These are phyloP conservation scores for Ophiostoma montium DNA, from an alignment of 2,329 filamentous ascomycete genomes.

Conservation along the genomic window DNA sequence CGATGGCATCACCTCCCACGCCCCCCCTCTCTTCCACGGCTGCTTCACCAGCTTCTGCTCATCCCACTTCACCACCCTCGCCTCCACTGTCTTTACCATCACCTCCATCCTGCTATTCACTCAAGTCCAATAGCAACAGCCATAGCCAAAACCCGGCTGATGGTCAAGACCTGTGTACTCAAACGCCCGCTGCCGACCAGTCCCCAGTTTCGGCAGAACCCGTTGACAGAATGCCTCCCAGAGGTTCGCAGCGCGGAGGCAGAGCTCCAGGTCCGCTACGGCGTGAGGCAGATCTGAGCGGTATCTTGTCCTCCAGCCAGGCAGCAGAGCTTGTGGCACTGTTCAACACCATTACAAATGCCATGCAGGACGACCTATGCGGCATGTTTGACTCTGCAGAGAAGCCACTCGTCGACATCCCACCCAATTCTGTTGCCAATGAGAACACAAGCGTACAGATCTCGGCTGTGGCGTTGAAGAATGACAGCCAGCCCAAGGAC, in stretches of 20 bases:
- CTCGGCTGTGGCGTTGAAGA: not conserved
- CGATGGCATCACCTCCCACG: constrained; percentile 1
- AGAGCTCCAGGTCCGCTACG: constrained; percentile 17
- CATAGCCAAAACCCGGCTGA: not conserved
- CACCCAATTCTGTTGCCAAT: not conserved
- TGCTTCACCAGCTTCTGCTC: constrained; percentile 1
- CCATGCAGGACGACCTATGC: constrained; percentile 37
- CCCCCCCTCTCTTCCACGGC: not conserved
- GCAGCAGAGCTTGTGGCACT: constrained; percentile 38
- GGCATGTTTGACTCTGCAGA: constrained; percentile 28
- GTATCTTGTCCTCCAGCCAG: constrained; percentile 32
- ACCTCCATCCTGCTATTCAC: not conserved
- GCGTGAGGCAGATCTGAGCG: constrained; percentile 37
- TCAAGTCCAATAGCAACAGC: not conserved
- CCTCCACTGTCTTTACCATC: not conserved
- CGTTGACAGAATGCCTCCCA: constrained; percentile 8
- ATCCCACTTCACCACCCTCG: not conserved
- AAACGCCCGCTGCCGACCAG: not conserved
- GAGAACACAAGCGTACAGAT: not conserved
- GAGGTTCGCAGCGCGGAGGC: constrained; percentile 9
- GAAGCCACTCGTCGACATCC: not conserved
- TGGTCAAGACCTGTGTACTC: not conserved
- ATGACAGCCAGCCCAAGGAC: not conserved
- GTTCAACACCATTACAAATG: constrained; percentile 37
- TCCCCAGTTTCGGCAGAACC: not conserved